A percentile compares a stretch with the other conserved stretches of the same genome.
Evolutionary conservation across 495 filamentous ascomycete species (phyloP).

Genomic region (Trichoderma reesei): DNA sequence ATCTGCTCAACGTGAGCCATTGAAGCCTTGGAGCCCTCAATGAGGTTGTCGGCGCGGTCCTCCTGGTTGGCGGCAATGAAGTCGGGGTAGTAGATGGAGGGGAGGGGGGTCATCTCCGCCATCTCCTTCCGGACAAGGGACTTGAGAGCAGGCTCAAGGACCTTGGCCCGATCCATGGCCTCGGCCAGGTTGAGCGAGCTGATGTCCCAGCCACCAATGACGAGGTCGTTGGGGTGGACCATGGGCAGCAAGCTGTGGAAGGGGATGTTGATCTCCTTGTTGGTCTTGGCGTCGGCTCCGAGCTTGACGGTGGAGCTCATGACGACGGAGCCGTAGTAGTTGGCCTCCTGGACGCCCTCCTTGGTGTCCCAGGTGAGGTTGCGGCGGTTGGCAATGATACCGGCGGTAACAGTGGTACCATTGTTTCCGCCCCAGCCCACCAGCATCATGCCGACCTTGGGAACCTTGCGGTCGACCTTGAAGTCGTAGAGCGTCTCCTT

Average conservation of each 20-base stretch:
- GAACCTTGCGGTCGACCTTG: conserved; percentile 89
- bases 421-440: conserved; percentile 99
- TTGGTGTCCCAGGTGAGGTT: conserved; percentile 85
- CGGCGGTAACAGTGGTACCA: conserved; percentile 91
- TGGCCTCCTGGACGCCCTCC: conserved; percentile 72
- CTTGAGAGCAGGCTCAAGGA: conserved; percentile 91
- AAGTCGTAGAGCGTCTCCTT: conserved; percentile 91
- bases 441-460: conserved; percentile 93
- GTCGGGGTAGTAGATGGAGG: conserved; percentile 96
- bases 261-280: conserved; percentile 89
- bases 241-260: conserved; percentile 92
- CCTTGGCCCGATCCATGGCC: conserved; percentile 91
- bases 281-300: conserved; percentile 73
- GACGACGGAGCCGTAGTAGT: conserved; percentile 96
- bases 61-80: conserved; percentile 99
- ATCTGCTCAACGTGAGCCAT: conserved; percentile 86
- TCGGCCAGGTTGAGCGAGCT: conserved; percentile 77
- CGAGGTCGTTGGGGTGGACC: conserved; percentile 94
- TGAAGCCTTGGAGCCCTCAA: conserved; percentile 74
- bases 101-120: conserved; percentile 78
- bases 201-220: conserved; percentile 97
- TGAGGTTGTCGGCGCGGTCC: conserved; percentile 86
- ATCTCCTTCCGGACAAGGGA: conserved; percentile 83
- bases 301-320: conserved; percentile 97
- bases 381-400: conserved; percentile 91